These are phyloP conservation scores for Phaeophleospora eucalypticola DNA, from an alignment of 2,329 filamentous ascomycete species.

Conservation along the genomic window DNA sequence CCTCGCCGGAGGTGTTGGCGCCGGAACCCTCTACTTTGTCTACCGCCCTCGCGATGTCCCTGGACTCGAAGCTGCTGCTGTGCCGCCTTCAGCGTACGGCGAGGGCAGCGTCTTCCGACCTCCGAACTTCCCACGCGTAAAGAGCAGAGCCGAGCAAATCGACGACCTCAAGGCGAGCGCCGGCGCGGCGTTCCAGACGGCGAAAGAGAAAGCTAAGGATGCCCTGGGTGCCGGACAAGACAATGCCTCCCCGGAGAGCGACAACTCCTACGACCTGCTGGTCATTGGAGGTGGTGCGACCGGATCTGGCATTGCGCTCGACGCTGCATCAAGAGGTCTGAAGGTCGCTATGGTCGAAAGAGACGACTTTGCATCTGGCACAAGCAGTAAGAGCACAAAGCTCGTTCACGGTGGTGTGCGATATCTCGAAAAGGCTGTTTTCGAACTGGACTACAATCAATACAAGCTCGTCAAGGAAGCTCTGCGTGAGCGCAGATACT, in stretches of 20 bases:
- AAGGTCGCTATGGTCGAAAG: constrained; percentile 78
- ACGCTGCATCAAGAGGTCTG: constrained; percentile 72
- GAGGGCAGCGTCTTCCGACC: constrained; percentile 64
- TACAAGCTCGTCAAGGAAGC: constrained; percentile 75
- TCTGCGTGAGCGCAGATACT: constrained; percentile 76
- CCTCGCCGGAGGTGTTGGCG: constrained; percentile 51
- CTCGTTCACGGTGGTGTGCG: constrained; percentile 80
- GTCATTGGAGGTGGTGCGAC: constrained; percentile 78
- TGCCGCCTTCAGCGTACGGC: constrained; percentile 66
- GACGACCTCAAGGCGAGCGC: constrained; percentile 53
- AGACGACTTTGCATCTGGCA: constrained; percentile 77
- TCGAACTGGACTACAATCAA: constrained; percentile 79
- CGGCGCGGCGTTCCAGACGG: constrained; percentile 41
- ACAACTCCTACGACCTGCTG: constrained; percentile 66
- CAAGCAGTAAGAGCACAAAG: constrained; percentile 83
- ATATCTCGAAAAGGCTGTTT: constrained; percentile 81
- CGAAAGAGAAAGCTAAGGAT: constrained; percentile 42
- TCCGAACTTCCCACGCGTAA: constrained; percentile 61
- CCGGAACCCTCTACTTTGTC: constrained; percentile 56
- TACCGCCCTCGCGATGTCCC: constrained; percentile 71
- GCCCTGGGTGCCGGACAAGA: constrained; percentile 32
- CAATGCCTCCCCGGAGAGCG: constrained; percentile 18
- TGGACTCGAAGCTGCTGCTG: constrained; percentile 62
- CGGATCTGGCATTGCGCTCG: constrained; percentile 73
- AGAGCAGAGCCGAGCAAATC: constrained; percentile 62